Conservation (phyloP, 2,329 filamentous ascomycete genomes). For the Colletotrichum graminicola region DNA sequence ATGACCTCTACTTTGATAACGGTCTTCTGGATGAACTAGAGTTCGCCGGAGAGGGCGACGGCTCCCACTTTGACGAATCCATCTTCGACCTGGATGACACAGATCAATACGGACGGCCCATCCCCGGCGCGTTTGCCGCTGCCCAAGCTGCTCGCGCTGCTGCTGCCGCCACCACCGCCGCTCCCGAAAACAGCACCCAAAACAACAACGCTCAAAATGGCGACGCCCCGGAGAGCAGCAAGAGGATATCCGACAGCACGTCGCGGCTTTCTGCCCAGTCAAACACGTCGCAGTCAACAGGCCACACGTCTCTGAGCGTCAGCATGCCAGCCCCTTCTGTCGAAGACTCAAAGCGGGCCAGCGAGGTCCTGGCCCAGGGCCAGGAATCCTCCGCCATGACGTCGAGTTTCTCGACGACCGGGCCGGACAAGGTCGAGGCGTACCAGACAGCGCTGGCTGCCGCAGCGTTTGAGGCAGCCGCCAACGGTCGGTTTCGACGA, state of each 20-base stretch:
- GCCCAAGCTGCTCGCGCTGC: conserved; percentile 60
- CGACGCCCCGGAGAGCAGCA: conserved; percentile 47
- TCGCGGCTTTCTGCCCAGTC: conserved; percentile 60
- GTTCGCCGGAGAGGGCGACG: conserved; percentile 65
- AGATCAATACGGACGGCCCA: conserved; percentile 70
- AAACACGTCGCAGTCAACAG: conserved; percentile 61
- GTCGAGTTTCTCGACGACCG: conserved; percentile 32
- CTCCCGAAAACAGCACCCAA: conserved; percentile 45
- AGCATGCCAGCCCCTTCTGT: conserved; percentile 25
- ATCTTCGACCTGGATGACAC: conserved; percentile 78
- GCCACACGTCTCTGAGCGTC: conserved; percentile 63
- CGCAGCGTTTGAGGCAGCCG: conserved; percentile 81
- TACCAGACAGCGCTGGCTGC: conserved; percentile 89
- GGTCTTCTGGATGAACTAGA: conserved; percentile 62
- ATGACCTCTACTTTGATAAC: conserved; percentile 79
- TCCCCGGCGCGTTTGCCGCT: conserved; percentile 68
- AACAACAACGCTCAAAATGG: conserved; percentile 46
- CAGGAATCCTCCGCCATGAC: conserved; percentile 43
- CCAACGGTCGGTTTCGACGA: conserved; percentile 80
- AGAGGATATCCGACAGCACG: conserved; percentile 61
- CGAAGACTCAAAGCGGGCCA: conserved; percentile 33
- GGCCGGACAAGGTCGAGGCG: conserved; percentile 61
- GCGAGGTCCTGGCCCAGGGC: conserved; percentile 27
- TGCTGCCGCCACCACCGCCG: conserved; percentile 18
- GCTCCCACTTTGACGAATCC: conserved; percentile 76